Conservation (phyloP, 257 asterid species). For the Solanum infundibuliforme region DNA sequence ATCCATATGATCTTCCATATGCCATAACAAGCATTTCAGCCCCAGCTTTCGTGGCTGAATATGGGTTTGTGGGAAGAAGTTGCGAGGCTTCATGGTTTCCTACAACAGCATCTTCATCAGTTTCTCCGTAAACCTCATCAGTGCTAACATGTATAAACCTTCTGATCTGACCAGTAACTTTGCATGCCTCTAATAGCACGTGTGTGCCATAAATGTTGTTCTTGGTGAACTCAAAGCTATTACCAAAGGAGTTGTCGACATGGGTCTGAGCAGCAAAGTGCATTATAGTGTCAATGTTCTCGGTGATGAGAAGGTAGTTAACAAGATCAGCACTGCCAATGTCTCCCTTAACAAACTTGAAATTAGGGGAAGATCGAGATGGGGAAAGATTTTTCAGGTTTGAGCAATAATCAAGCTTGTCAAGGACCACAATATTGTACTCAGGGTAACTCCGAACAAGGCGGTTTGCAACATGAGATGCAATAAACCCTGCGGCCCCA, state of each 20-base stretch:
- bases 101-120: constrained; percentile 92
- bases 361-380: constrained; percentile 59
- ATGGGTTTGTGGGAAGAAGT: constrained; percentile 90
- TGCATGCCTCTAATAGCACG: constrained; percentile 96
- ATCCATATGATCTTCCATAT: constrained; percentile 86
- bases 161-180: constrained; percentile 90
- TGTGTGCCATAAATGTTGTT: constrained; percentile 96
- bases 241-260: constrained; percentile 90
- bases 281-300: constrained; percentile 93
- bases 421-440: constrained; percentile 88
- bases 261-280: constrained; percentile 99
- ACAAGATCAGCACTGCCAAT: constrained; percentile 95
- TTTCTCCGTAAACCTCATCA: constrained; percentile 96
- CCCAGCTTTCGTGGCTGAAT: constrained; percentile 96
- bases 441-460: constrained; percentile 75
- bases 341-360: constrained; percentile 92
- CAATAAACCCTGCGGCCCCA: constrained; percentile 99
- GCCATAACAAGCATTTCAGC: constrained; percentile 99
- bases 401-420: constrained; percentile 95
- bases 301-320: constrained; percentile 86
- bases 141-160: constrained; percentile 99
- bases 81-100: constrained; percentile 99
- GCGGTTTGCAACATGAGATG: constrained; percentile 94
- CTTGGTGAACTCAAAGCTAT: constrained; percentile 94
- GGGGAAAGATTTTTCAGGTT: constrained; percentile 79